Conservation (phyloP, 805 yeast species). For the Naumovozyma dairenensis region DNA sequence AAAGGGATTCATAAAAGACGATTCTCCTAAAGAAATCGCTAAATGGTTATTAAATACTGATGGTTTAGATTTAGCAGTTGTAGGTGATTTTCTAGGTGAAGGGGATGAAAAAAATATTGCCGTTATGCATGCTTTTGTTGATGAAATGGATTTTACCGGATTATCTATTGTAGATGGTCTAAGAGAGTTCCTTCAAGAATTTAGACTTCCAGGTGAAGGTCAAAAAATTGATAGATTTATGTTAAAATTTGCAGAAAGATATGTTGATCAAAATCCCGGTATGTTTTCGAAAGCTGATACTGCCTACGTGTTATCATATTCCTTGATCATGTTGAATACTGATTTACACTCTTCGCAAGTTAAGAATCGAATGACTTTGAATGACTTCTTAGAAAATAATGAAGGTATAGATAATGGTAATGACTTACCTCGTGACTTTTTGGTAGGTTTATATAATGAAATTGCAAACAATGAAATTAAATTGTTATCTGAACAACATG, state of each 20-base stretch:
- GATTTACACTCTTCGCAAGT: constrained; percentile 88
- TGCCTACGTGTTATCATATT: constrained; percentile 84
- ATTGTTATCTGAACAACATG: constrained; percentile 86
- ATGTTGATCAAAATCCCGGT: constrained; percentile 78
- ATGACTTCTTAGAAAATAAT: constrained; percentile 79
- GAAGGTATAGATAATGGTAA: constrained; percentile 87
- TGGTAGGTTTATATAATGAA: constrained; percentile 63
- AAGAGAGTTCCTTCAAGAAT: constrained; percentile 73
- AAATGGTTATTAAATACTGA: constrained; percentile 61
- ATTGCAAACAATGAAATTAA: constrained; percentile 81
- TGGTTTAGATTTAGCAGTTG: constrained; percentile 68
- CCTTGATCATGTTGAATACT: constrained; percentile 86
- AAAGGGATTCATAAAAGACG: constrained; percentile 51
- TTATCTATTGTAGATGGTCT: constrained; percentile 75
- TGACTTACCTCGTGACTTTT: constrained; percentile 66
- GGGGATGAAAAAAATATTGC: constrained; percentile 69
- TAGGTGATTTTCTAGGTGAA: constrained; percentile 91
- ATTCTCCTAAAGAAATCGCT: constrained; percentile 63
- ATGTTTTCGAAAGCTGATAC: constrained; percentile 87
- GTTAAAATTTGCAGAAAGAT: constrained; percentile 94
- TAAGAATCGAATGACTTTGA: constrained; percentile 76
- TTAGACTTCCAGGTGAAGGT: constrained; percentile 95
- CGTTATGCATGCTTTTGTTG: constrained; percentile 90
- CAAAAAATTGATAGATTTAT: constrained; percentile 94
- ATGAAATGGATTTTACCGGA: constrained; percentile 65